Conservation (phyloP, 108 stramenopile genomes). For the Mayamaea pseudoterrestris region DNA sequence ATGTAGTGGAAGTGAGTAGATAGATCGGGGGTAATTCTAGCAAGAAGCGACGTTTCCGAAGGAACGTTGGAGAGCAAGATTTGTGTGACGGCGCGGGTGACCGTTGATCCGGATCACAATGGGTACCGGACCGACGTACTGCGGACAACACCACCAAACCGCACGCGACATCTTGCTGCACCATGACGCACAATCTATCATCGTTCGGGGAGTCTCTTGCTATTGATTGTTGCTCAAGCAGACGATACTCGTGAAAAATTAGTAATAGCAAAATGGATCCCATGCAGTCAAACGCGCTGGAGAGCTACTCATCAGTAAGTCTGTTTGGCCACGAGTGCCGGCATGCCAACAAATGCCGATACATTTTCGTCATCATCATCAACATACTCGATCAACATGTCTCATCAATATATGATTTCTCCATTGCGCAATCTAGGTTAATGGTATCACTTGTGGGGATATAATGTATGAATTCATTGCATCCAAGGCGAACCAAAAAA, state of each 20-base stretch:
- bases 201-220: too few species aligned
- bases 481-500: not conserved
- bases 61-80: too few species aligned
- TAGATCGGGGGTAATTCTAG: not conserved
- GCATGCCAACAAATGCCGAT: not conserved
- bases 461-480: not conserved
- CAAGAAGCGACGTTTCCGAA: too few species aligned
- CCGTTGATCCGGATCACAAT: too few species aligned
- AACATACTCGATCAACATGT: too few species aligned
- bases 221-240: not conserved
- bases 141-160: too few species aligned
- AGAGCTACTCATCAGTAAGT: not conserved
- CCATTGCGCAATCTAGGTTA: not conserved
- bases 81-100: too few species aligned
- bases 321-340: not conserved
- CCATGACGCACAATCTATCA: too few species aligned
- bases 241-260: not conserved
- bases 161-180: too few species aligned
- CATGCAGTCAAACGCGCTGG: not conserved
- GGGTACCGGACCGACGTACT: not conserved
- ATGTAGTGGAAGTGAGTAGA: not conserved
- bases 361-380: too few species aligned
- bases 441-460: not conserved
- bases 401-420: not conserved
- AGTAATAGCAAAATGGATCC: not conserved